Base-by-base conservation (phyloP, 495 filamentous ascomycete genomes). In the Podospora didyma region DNA sequence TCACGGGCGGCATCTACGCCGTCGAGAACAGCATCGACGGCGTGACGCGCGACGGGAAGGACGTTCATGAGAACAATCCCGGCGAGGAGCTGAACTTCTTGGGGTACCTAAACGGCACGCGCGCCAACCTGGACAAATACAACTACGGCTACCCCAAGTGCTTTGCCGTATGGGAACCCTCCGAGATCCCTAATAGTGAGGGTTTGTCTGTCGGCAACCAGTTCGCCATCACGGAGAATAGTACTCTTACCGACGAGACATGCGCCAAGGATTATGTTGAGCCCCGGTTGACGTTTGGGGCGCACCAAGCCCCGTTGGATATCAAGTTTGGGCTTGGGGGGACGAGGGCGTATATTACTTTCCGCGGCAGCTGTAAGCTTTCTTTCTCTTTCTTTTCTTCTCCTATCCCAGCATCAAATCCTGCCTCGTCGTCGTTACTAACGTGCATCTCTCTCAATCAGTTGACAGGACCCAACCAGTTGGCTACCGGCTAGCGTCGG, bases 1-100 rank as follows among this genome's bases (percentile, higher is more conserved):
- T 63, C 19, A 76, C 72, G 0, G 84, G 84, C 49, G 82, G 78
- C 22, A 73, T 89, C 56, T 89, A 80, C 69, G 79, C 74, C n/a
- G 86, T 88, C 3, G 86, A 89, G 68, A 88, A 88, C 62, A 82
- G 78, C 19, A 81, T 78, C 2, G 85, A 88, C 64, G 57, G 85
- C 7, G 73, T 86, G 17, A 66, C 60, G 21, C 70, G 85, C 17
- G 67, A 80, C 31, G 78, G 79, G 4, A 52, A 73, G 17, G 82
- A 86, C 54, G 79, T 87, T 54, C 83, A 86, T 59, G 63, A 81
- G 61, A 76, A 87, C 55, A 88, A 88, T 58, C 86, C 86, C 0
- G 86, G 80, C 34, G 86, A 88, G 67, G 86, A 89, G 65, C 67
- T 89, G 59, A 89, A 89, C 63, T 88, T 75, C 64, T 79, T 83